These are phyloP conservation scores for Hanseniaspora jakobsenii DNA, from an alignment of 805 yeast genomes.

Conservation along the genomic window DNA sequence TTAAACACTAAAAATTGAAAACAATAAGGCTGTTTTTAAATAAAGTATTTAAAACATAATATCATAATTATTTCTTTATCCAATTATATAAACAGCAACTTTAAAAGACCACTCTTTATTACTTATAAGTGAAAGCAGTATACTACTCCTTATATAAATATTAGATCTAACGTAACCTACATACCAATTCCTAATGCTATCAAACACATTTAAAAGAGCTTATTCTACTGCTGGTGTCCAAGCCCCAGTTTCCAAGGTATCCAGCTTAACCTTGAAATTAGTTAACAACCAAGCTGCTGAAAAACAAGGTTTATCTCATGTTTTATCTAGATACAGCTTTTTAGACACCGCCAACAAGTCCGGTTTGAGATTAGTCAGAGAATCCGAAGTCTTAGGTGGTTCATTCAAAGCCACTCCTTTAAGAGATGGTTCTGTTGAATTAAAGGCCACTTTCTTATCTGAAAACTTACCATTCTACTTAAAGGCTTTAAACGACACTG, in stretches of 20 bases:
- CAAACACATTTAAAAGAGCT: constrained; percentile 25
- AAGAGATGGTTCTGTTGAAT: constrained; percentile 65
- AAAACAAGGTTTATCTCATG: constrained; percentile 73
- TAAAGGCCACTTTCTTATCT: constrained; percentile 71
- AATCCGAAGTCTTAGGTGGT: constrained; percentile 89
- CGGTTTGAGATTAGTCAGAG: constrained; percentile 86
- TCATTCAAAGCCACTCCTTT: constrained; percentile 52
- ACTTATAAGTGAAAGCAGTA: no score
- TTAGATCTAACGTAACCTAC: no score
- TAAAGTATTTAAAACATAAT: no score
- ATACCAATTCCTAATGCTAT: constrained; percentile 5
- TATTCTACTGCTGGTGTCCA: constrained; percentile 33
- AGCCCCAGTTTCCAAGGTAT: constrained; percentile 55
- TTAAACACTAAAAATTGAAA: no score
- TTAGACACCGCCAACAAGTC: constrained; percentile 72
- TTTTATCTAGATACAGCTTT: constrained; percentile 72
- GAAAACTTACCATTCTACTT: constrained; percentile 88
- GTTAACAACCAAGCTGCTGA: constrained; percentile 69
- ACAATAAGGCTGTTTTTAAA: no score
- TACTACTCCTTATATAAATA: no score
- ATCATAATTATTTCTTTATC: no score
- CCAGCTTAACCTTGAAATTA: constrained; percentile 67
- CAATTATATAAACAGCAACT: no score
- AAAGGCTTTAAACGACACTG: constrained; percentile 64
- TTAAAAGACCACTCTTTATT: no score